Conservation (phyloP, 305 asterid genomes). For the Plantago coronopus region DNA sequence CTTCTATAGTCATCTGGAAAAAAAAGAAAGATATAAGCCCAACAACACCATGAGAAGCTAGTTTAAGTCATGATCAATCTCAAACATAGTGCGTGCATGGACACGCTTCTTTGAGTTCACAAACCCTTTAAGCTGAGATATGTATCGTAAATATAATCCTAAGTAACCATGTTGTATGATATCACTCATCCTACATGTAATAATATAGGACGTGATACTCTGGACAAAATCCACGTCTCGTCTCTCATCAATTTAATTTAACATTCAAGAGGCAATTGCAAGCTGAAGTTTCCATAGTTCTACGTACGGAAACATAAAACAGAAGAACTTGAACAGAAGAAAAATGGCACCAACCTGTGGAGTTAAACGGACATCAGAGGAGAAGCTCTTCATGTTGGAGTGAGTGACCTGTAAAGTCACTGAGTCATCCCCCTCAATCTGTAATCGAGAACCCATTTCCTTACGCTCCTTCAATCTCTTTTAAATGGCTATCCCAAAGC, state of each 20-base stretch:
- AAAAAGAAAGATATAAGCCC: constrained; percentile 10
- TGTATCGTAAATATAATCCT: not conserved
- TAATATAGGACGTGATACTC: not conserved
- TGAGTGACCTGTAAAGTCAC: constrained; percentile 68
- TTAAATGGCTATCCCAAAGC: not conserved
- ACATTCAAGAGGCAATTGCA: not conserved
- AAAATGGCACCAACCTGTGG: constrained; percentile 42
- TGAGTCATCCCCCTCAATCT: constrained; percentile 67
- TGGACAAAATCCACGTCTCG: not conserved
- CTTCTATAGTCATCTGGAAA: constrained; percentile 68
- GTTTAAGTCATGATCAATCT: not conserved
- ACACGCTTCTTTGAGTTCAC: too few species aligned
- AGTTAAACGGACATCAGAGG: constrained; percentile 65
- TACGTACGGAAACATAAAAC: not conserved
- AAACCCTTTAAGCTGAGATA: not conserved
- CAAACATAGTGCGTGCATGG: too few species aligned
- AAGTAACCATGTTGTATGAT: not conserved
- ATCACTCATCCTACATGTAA: not conserved
- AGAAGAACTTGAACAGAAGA: not conserved
- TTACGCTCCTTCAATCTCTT: constrained; percentile 19
- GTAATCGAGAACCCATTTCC: constrained; percentile 57
- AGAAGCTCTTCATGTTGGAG: constrained; percentile 80
- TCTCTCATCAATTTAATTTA: not conserved
- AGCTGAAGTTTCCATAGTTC: not conserved
- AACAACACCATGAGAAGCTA: constrained; percentile 16